These are phyloP conservation scores for Erodium texanum DNA, from an alignment of 441 rosid genomes.

Conservation along the genomic window DNA sequence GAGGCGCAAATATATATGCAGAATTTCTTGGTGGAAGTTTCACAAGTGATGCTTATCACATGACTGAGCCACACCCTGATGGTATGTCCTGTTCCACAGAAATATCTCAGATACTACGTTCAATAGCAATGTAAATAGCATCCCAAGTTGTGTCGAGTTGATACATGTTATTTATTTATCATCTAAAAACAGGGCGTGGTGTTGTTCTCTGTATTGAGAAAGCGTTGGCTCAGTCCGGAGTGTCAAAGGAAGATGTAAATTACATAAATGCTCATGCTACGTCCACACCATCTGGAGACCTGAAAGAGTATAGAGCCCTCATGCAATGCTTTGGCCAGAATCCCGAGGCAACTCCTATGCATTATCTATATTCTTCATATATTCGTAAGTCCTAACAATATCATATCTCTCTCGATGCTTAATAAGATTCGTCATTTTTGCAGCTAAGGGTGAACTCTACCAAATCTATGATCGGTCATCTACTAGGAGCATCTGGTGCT, in stretches of 20 bases:
- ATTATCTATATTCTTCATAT: conserved; percentile 9
- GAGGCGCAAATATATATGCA: conserved; percentile 87
- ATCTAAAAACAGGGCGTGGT: conserved; percentile 49
- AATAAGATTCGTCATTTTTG: conserved; percentile 17
- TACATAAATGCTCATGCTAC: conserved; percentile 97
- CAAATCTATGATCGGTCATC: conserved; percentile 94
- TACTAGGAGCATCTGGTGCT: conserved; percentile 91
- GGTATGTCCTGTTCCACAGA: conserved; percentile 33
- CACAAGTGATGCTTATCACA: conserved; percentile 92
- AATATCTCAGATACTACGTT: background rate
- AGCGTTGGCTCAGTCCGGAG: conserved; percentile 68
- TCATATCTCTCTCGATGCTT: conserved; percentile 15
- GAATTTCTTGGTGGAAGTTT: conserved; percentile 96
- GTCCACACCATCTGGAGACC: conserved; percentile 82
- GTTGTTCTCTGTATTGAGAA: conserved; percentile 74
- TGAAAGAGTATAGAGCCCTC: conserved; percentile 76
- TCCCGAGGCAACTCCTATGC: conserved; percentile 39
- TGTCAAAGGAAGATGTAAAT: conserved; percentile 65
- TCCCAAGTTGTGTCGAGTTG: no score
- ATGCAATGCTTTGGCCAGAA: conserved; percentile 75
- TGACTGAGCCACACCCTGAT: conserved; percentile 94
- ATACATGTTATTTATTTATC: no score
- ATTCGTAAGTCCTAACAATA: conserved; percentile 2
- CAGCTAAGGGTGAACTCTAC: conserved; percentile 87
- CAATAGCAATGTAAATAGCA: background rate